Base-by-base conservation (phyloP, 352 stramenopile species). In the Globisporangium alternatum region DNA sequence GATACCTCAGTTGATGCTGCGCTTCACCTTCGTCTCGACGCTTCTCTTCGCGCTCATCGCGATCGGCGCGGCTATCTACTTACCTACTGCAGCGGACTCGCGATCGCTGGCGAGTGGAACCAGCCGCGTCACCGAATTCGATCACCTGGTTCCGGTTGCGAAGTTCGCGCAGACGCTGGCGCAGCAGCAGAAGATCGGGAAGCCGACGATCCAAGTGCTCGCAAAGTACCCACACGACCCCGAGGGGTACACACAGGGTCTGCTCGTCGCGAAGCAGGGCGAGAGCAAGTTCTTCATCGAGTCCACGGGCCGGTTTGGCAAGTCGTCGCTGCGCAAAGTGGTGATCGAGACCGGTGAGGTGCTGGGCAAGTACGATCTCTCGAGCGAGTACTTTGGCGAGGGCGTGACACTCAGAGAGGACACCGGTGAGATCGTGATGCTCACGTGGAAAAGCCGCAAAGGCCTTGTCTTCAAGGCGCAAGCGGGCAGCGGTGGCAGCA, bases 361-460 rank as follows among this genome's bases (percentile, higher is more conserved):
- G 10, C 48, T 96, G 22, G 53, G 78, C 64, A 67, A 87, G 78
- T 75, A 79, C 72, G 62, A 89, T 74, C 60, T 89, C 71, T 44
- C 68, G 5, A 21, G 64, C 8, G 70, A 86, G 53, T 74, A 92
- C 45, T 98, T 98, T 77, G 94, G 88, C 28, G 95, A 98, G 72
- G 95, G 95, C 31, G 90, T 98, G 53, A 86, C 94, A 13, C 78
- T 89, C 21, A 88, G 78, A 17, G 73, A 44, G 19, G 30, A 71
- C 9, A 78, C 82, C 7, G 67, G 81, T 17, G 76, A 91, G 43
- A 63, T 98, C 30, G 80, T 98, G 55, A 87, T 97, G 77, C 88
- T 98, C 17, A 98, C 94, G 52, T 96, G 94, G 91, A 91, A 96
- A 72, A 81, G 71, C 51, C 78, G 89, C 56, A 83, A 71, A 19